Evolutionary conservation across 2,329 filamentous ascomycete species (phyloP).

Genomic region (Emmonsiellopsis sp.): DNA sequence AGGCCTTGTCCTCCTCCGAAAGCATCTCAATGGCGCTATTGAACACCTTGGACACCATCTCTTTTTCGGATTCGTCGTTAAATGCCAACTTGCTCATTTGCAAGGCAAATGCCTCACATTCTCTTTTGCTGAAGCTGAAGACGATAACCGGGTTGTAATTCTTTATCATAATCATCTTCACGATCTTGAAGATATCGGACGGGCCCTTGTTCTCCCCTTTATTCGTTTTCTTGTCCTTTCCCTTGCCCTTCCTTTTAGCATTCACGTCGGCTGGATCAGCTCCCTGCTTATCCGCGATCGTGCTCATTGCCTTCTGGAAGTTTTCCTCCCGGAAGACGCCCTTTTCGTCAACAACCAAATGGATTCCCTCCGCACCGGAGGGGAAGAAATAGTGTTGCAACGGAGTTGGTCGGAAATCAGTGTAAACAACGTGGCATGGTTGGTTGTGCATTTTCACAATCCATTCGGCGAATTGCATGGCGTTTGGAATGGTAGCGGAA

Average conservation of each 20-base stretch:
- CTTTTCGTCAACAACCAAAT: slow-evolving; percentile 93
- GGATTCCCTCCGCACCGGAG: slow-evolving; percentile 81
- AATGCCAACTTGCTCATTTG: slow-evolving; percentile 80
- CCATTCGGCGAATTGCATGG: slow-evolving; percentile 99
- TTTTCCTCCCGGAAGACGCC: slow-evolving; percentile 93
- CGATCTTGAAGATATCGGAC: slow-evolving; percentile 91
- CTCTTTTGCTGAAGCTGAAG: slow-evolving; percentile 98
- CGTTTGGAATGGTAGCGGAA: slow-evolving; percentile 95
- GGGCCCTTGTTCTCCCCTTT: slow-evolving; percentile 63
- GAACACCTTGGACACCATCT: slow-evolving; percentile 90
- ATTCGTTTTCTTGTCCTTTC: slow-evolving; percentile 84
- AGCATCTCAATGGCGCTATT: slow-evolving; percentile 85
- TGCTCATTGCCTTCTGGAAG: slow-evolving; percentile 89
- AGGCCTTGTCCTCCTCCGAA: slow-evolving; percentile 77
- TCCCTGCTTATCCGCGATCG: slow-evolving; percentile 80
- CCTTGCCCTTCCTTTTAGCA: slow-evolving; percentile 74
- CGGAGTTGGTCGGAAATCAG: slow-evolving; percentile 92
- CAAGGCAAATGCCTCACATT: slow-evolving; percentile 84
- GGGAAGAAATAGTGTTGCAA: slow-evolving; percentile 98
- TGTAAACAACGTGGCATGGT: slow-evolving; percentile 97
- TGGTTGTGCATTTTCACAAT: slow-evolving; percentile 97
- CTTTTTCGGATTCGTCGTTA: slow-evolving; percentile 93
- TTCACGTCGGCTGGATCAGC: slow-evolving; percentile 70
- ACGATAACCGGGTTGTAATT: slow-evolving; percentile 97
- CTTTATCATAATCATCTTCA: slow-evolving; percentile 97